A percentile compares a stretch with the other conserved stretches of the same genome.
phyloP scores from a whole-genome alignment of 1,139 yeast species.

The Taphrina wiesneri region DNA sequence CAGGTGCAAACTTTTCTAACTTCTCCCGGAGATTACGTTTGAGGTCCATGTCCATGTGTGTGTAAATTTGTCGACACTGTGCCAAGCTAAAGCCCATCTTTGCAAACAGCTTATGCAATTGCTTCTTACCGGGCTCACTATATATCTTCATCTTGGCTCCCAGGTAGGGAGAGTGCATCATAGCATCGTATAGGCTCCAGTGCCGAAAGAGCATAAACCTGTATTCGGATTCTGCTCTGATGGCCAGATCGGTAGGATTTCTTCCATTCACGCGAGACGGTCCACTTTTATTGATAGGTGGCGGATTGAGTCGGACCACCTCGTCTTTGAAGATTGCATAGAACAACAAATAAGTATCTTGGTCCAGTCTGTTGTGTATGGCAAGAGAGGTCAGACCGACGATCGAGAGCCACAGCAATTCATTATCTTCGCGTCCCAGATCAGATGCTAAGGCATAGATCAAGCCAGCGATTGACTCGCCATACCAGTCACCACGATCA shows the following conservation, averaged over 20 bases:
- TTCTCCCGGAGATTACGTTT: slow-evolving; percentile 72
- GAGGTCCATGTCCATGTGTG: slow-evolving; percentile 78
- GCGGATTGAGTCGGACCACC: slow-evolving; percentile 65
- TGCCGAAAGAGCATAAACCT: slow-evolving; percentile 83
- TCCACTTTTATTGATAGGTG: slow-evolving; percentile 40
- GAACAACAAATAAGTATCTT: slow-evolving; percentile 71
- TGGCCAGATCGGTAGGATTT: slow-evolving; percentile 59
- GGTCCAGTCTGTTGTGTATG: slow-evolving; percentile 54
- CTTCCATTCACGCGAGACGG: slow-evolving; percentile 45
- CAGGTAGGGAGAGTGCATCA: slow-evolving; percentile 83
- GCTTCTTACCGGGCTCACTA: slow-evolving; percentile 88
- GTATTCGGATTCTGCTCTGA: slow-evolving; percentile 78
- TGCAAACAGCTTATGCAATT: slow-evolving; percentile 87
- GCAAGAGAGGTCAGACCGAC: slow-evolving; percentile 86
- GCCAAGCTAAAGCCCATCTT: slow-evolving; percentile 91
- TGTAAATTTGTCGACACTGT: slow-evolving; percentile 89
- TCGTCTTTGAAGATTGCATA: slow-evolving; percentile 80
- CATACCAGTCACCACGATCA: slow-evolving; percentile 75
- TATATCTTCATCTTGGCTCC: slow-evolving; percentile 83
- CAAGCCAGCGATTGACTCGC: slow-evolving; percentile 74
- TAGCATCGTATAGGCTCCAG: slow-evolving; percentile 90
- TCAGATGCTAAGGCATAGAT: slow-evolving; percentile 76
- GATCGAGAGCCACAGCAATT: slow-evolving; percentile 80
- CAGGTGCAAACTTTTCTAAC: slow-evolving; percentile 67
- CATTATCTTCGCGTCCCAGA: slow-evolving; percentile 73